Evolutionary conservation across 495 filamentous ascomycete genomes (phyloP), one percentile per base, ranked within the genome.

Genomic region (Penicillium cosmopolitanum): DNA sequence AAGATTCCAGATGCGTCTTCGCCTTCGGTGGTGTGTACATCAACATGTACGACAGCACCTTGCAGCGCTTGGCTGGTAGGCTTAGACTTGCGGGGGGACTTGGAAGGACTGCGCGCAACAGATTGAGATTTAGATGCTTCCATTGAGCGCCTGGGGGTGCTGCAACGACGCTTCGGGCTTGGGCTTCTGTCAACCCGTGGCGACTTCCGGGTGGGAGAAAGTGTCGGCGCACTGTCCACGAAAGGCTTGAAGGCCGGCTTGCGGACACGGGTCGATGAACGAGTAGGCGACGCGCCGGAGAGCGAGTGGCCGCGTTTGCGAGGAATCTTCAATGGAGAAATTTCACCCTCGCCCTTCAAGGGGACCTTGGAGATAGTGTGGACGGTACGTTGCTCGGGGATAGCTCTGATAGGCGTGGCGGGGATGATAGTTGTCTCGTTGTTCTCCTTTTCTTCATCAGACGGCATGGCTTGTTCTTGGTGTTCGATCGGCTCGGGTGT

Each of bases 11-110:
- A 93, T 15, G 92, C 92, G 71, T 96, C 90, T 21, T 89, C 91
- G 4, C 92, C 93, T 68, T 96, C 92, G 35, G 84, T 89, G 3
- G 91, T 95, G 66, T 93, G 88, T n/a, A 97, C 92, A 75, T 98
- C 94, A 10, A 96, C 91, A 71, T 85, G 92, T n/a, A 95, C 89
- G 3, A 93, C 84, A 12, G 88, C 90, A 3, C 93, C 93, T 13
- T 82, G 80, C 1, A 96, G 77, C 2, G 69, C 67, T 43, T 73
- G 58, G 23, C 68, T 55, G 50, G 68, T 56, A 2, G 63, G 53
- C 6, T 55, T 53, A 10, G 63, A 48, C 38, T 68, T 73, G 40
- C 73, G 69, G 38, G 73, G 62, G 12, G 67, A 66, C 50, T 77
- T 77, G 4, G 53, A 43, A 21, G 75, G 68, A 33, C 69, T 77